A percentile compares a stretch with the other conserved stretches of the same genome.
phyloP scores from a whole-genome alignment of 305 asterid species.

The Plantago coronopus region DNA sequence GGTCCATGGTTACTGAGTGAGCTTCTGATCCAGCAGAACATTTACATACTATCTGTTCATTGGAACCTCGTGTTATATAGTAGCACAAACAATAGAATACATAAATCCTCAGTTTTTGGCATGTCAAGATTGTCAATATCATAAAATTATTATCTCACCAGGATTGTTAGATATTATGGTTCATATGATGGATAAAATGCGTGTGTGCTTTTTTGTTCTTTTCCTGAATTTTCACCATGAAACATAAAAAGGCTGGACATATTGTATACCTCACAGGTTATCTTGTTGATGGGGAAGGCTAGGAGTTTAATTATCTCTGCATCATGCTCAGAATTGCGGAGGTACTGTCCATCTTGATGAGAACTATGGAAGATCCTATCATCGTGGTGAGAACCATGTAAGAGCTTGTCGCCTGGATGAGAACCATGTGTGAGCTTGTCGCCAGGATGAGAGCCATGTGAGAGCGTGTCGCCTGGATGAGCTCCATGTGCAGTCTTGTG shows the following conservation, averaged over 20 bases:
- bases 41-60: slow-evolving; percentile 56
- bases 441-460: slow-evolving; percentile 22
- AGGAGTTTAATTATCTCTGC: slow-evolving; percentile 40
- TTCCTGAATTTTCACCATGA: not conserved
- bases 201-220: no score
- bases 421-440: slow-evolving; percentile 30
- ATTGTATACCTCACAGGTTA: slow-evolving; percentile 51
- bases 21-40: slow-evolving; percentile 63
- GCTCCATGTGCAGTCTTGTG: slow-evolving; percentile 20
- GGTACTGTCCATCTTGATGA: slow-evolving; percentile 32
- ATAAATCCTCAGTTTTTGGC: not conserved
- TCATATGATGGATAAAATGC: not conserved
- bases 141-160: no score
- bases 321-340: slow-evolving; percentile 33
- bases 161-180: not conserved
- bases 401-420: slow-evolving; percentile 24
- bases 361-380: slow-evolving; percentile 31
- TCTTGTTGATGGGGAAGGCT: slow-evolving; percentile 60
- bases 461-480: slow-evolving; percentile 30
- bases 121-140: not conserved
- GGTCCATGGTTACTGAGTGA: slow-evolving; percentile 56
- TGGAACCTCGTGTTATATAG: not conserved
- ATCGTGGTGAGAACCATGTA: slow-evolving; percentile 21
- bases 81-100: not conserved
- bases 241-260: not conserved